Evolutionary conservation across 305 asterid genomes (phyloP).

Genomic region (Fraxinus angustifolia): DNA sequence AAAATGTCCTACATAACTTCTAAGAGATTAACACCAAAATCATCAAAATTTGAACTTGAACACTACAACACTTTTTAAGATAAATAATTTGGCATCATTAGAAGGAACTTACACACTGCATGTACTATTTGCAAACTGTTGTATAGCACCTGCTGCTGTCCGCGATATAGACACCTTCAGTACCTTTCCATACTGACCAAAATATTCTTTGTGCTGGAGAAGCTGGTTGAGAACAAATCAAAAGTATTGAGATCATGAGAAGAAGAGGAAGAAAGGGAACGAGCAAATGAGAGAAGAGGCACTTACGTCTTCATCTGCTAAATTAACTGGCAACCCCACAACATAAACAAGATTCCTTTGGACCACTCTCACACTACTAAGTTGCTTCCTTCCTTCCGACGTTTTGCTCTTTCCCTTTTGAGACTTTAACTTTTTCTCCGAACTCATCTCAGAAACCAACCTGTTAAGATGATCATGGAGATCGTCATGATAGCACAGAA

Average conservation of each 20-base stretch:
- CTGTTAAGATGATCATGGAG: conserved; percentile 33
- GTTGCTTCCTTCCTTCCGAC: conserved; percentile 90
- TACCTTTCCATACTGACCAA: conserved; percentile 91
- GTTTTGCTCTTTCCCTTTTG: conserved; percentile 76
- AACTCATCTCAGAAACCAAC: conserved; percentile 68
- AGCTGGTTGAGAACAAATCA: conserved; percentile 43
- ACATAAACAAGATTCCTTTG: conserved; percentile 93
- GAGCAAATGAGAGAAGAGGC: background rate
- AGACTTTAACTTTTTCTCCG: conserved; percentile 65
- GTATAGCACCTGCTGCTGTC: conserved; percentile 86
- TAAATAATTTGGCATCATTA: background rate
- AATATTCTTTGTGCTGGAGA: conserved; percentile 77
- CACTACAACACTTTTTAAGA: background rate
- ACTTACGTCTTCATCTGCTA: conserved; percentile 88
- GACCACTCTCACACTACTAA: conserved; percentile 77
- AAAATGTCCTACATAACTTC: conserved; percentile 10
- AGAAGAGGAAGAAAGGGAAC: background rate
- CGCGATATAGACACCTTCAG: conserved; percentile 91
- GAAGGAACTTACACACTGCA: conserved; percentile 90
- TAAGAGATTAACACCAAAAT: background rate
- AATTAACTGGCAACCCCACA: conserved; percentile 84
- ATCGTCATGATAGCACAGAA: conserved; percentile 18
- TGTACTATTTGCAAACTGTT: conserved; percentile 81
- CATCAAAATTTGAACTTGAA: conserved; percentile 6
- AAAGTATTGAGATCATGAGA: conserved; percentile 10